Base-by-base conservation (phyloP, 78 protist species). In the Dictyostelium capitatum region DNA sequence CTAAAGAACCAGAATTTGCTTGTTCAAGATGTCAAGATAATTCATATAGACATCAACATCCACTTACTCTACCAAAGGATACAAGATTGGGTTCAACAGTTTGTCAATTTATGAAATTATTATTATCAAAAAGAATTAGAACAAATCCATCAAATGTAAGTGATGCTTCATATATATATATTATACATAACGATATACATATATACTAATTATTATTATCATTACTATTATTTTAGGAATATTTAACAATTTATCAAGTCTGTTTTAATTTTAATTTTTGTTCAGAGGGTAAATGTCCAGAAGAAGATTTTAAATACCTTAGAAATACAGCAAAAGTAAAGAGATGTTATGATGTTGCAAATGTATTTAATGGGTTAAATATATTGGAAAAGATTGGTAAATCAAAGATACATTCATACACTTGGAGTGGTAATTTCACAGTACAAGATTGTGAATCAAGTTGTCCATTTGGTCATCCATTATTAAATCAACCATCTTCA, bases 51-150 rank as follows among this genome's bases (percentile, higher is more conserved):
- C 28, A 37, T 62, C 70, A 30, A 25, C n/a, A 6, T 25, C 28
- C 70, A 4, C 43, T 62, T 23, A 37, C n/a, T 62, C 28, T 62
- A 23, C 70, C 70, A 23, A 62, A 62, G 23, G 70, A 62, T 25
- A 62, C 70, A 3, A 62, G 70, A 62, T 62, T 62, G 12, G 70
- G 70, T 25, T 62, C 70, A 62, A 62, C 70, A 0, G 70, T 62
- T 62, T 62, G 70, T 17, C 70, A 62, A 62, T 62, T 62, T 25
- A 62, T 62, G 70, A 62, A 62, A 62, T 25, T 62, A 25, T 62
- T 62, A 62, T 62, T 62, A 62, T 62, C 70, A 62, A 62, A 62
- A 62, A 62, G 70, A 62, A 62, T 62, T 62, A 62, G 70, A 62
- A 62, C 70, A 3, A 62, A 62, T 62, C 70, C 70, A 62, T 10